Percentiles rank a stretch among this genome's conserved stretches.
Evolutionary conservation across 2,329 filamentous ascomycete species (phyloP).

Genomic region (Aspergillus sp.): DNA sequence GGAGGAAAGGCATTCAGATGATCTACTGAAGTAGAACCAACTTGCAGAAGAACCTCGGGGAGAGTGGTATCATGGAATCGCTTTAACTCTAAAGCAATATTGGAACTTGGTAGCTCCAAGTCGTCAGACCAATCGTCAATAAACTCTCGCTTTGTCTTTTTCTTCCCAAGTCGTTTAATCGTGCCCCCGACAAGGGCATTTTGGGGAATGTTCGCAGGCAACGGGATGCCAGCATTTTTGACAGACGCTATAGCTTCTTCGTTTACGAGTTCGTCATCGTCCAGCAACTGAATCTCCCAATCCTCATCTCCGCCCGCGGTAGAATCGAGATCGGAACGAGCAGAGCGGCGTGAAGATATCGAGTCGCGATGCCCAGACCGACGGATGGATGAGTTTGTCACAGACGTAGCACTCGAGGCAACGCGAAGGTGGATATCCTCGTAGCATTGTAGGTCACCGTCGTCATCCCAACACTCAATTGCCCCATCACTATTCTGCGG

Average conservation of each 20-base stretch:
- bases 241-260: slow-evolving; percentile 84
- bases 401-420: slow-evolving; percentile 46
- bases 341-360: slow-evolving; percentile 76
- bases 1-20: slow-evolving; percentile 37
- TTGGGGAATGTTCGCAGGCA: slow-evolving; percentile 80
- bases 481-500: slow-evolving; percentile 35
- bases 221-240: slow-evolving; percentile 84
- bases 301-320: slow-evolving; percentile 75
- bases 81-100: slow-evolving; percentile 63
- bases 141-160: slow-evolving; percentile 69
- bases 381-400: slow-evolving; percentile 44
- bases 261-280: slow-evolving; percentile 80
- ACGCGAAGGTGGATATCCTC: slow-evolving; percentile 48
- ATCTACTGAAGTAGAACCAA: slow-evolving; percentile 52
- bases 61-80: slow-evolving; percentile 60
- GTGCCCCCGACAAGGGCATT: slow-evolving; percentile 89
- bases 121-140: slow-evolving; percentile 83
- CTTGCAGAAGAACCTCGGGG: slow-evolving; percentile 67
- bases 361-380: slow-evolving; percentile 64
- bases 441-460: slow-evolving; percentile 47
- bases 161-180: slow-evolving; percentile 82
- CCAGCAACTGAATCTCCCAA: slow-evolving; percentile 80
- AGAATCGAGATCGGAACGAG: slow-evolving; percentile 79
- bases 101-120: slow-evolving; percentile 64
- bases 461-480: slow-evolving; percentile 53